Conservation (phyloP, 2,329 filamentous ascomycete genomes). For the Penicillium palitans region DNA sequence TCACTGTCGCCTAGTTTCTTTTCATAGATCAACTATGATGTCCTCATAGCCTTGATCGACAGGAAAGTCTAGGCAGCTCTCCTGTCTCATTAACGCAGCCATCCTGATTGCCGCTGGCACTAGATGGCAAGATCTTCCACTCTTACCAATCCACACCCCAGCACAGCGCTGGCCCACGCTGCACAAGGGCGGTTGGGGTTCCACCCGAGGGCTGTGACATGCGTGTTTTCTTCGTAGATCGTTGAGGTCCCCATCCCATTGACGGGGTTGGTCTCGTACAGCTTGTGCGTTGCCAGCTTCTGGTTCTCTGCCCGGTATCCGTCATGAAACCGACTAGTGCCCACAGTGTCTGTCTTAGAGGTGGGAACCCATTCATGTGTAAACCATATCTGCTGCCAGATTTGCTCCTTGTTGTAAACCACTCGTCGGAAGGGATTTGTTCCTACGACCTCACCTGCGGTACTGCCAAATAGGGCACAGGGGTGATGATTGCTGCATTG, state of each 20-base stretch:
- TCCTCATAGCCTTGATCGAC: slow-evolving; percentile 1
- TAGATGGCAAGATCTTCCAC: slow-evolving; percentile 63
- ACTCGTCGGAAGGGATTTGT: slow-evolving; percentile 56
- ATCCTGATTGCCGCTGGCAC: slow-evolving; percentile 6
- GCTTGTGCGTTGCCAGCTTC: slow-evolving; percentile 33
- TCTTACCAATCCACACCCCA: slow-evolving; percentile 66
- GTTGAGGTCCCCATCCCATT: slow-evolving; percentile 40
- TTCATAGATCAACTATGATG: slow-evolving; percentile 21
- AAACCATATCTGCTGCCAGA: slow-evolving; percentile 60
- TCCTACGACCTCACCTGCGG: slow-evolving; percentile 52
- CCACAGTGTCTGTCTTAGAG: slow-evolving; percentile 29
- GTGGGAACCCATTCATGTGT: slow-evolving; percentile 55
- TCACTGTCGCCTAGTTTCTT: slow-evolving; percentile 26
- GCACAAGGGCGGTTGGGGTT: slow-evolving; percentile 67
- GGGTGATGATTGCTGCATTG: slow-evolving; percentile 51
- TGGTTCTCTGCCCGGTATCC: slow-evolving; percentile 45
- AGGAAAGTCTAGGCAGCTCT: neutral
- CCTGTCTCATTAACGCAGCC: slow-evolving; percentile 9
- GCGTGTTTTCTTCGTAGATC: slow-evolving; percentile 63
- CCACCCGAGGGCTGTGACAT: slow-evolving; percentile 65
- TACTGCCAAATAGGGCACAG: slow-evolving; percentile 53
- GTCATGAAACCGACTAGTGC: slow-evolving; percentile 47
- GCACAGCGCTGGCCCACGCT: slow-evolving; percentile 66
- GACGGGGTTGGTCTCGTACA: slow-evolving; percentile 34
- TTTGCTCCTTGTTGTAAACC: slow-evolving; percentile 51